Evolutionary conservation across 257 asterid genomes (phyloP).

Genomic region (Apocynum venetum): DNA sequence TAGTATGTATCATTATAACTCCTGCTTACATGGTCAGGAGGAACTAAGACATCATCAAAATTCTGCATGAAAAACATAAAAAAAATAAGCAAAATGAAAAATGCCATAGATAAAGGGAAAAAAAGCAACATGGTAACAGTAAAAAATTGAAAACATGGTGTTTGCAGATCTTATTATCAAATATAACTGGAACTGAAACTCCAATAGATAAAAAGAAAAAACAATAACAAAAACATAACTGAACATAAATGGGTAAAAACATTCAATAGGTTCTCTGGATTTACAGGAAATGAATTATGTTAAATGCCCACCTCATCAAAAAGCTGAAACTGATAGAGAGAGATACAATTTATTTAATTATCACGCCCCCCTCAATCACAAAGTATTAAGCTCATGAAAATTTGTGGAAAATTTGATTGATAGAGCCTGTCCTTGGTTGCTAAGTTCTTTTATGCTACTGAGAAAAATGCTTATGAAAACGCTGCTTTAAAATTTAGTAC

Average conservation of each 20-base stretch:
- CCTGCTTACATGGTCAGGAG: constrained; percentile 64
- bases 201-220: neutral
- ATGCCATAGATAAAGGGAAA: neutral
- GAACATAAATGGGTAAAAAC: neutral
- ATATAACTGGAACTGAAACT: constrained; percentile 1
- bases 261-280: neutral
- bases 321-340: too few relatives aligned
- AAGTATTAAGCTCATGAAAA: too few relatives aligned
- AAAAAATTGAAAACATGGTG: neutral
- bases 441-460: too few relatives aligned
- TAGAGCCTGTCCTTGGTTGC: too few relatives aligned
- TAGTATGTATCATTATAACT: constrained; percentile 81
- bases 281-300: neutral
- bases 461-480: too few relatives aligned
- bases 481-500: too few relatives aligned
- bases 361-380: too few relatives aligned
- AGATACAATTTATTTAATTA: too few relatives aligned
- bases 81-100: neutral
- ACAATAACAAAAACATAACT: neutral
- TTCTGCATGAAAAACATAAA: constrained; percentile 44
- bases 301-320: too few relatives aligned
- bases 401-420: too few relatives aligned
- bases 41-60: constrained; percentile 95
- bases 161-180: neutral
- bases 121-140: neutral